Evolutionary conservation across 1,284 basidiomycete genomes (phyloP).

Genomic region (Trametes polyzona): DNA sequence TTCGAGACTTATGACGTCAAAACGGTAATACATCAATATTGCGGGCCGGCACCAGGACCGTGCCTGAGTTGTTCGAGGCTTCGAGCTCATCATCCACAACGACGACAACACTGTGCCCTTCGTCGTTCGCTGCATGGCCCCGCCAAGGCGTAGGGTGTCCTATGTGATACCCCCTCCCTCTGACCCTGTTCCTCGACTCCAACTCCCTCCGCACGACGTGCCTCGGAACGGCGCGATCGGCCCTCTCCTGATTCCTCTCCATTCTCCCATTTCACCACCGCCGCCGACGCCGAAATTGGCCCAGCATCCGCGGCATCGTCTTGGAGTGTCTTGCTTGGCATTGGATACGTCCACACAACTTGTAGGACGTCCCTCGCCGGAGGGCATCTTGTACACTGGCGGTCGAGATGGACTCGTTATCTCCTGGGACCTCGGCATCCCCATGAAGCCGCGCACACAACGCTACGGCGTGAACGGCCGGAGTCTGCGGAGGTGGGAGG

Average conservation of each 20-base stretch:
- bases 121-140: constrained; percentile 38
- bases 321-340: constrained; percentile 85
- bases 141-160: constrained; percentile 66
- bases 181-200: constrained; percentile 65
- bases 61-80: background rate
- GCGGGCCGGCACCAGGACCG: background rate
- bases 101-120: constrained; percentile 1
- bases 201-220: constrained; percentile 68
- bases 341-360: constrained; percentile 85
- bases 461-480: constrained; percentile 39
- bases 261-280: constrained; percentile 46
- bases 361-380: constrained; percentile 61
- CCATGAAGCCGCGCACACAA: constrained; percentile 50
- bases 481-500: constrained; percentile 61
- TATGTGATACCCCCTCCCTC: constrained; percentile 83
- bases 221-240: constrained; percentile 64
- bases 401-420: constrained; percentile 92
- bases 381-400: constrained; percentile 93
- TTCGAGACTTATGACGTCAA: background rate
- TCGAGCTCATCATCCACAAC: constrained; percentile 6
- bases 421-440: constrained; percentile 87
- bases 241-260: constrained; percentile 62
- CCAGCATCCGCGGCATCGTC: constrained; percentile 79
- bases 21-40: background rate
- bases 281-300: constrained; percentile 28